Evolutionary conservation across 2,329 filamentous ascomycete species (phyloP), one percentile per base, ranked within the genome.

Genomic region (Fusarium anguioides): DNA sequence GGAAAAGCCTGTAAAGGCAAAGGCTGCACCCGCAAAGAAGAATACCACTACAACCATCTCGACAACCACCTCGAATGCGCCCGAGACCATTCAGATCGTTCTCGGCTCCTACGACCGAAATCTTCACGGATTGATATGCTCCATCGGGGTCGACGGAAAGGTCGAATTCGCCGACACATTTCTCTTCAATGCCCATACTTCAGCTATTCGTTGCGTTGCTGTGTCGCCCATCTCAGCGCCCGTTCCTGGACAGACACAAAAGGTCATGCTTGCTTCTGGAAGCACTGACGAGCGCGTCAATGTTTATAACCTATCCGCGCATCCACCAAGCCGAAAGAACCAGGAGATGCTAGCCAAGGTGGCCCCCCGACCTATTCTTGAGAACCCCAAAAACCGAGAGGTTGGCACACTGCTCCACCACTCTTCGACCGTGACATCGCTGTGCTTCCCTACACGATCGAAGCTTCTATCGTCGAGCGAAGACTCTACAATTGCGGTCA

Each of bases 261-360:
- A 96, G 76, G 86, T 97, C 47, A 90, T 96, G 70, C 87, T 99
- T 46, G 96, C 96, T 14, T 97, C 92, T 11, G 96, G 96, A 70
- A 91, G 92, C 78, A 96, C 93, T 23, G 96, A 99, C 79, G 94
- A 97, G 80, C 89, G 93, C 65, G 92, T 99, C 81, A 97, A 99
- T 76, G 86, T 99, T 53, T 99, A 97, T 84, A 93, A 90, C 62
- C 83, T 99, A 54, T 97, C 94, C 14, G 89, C 85, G 24, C 87
- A 89, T 70, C 87, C 87, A 52, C 88, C 86, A 59, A 85, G 77
- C 71, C 80, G 80, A 68, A 88, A 81, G 75, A 81, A 84, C 64
- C 83, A 84, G 65, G 86, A 87, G 47, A 79, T 86, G 4, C 82
- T 94, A 47, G 90, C 91, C 24, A 86, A 87, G 14, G 83, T 96